Evolutionary conservation across 179 eudicot genomes (phyloP), one percentile per base, ranked within the genome.

Genomic region (Silene coronaria): DNA sequence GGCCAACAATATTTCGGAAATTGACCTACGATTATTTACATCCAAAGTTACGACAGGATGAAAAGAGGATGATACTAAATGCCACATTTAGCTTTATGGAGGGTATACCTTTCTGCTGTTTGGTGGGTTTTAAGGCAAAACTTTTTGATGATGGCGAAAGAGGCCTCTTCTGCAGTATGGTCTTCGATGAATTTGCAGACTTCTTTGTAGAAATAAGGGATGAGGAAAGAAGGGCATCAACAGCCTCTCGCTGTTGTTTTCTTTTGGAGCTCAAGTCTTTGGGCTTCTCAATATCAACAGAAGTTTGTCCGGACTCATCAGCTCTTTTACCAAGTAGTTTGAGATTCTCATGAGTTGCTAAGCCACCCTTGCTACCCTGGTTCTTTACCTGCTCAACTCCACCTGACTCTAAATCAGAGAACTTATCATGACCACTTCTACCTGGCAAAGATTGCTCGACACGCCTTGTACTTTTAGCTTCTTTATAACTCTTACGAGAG

Each of bases 161-260:
- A 75, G 85, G 76, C 79, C 89, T 92, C 85, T 80, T 91, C 28
- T 46, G 81, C 76, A 88, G 80, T 79, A 76, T 57, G 59, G 86
- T 60, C 78, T 82, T 89, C 26, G 76, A 51, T 24, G 91, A 89
- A 38, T 86, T 69, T 72, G 66, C 84, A 23, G 91, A 71, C 78
- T 89, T 96, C 88, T 86, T 93, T 22, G 98, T 88, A 85, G 99
- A 87, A 77, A 91, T 84, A 73, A 93, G 93, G 79, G 98, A 87
- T 45, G 99, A 93, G 28, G 98, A 87, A 80, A 96, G 98, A 77
- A 96, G 93, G 79, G 94, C 99, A 60, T 93, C 92, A 69, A 96
- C 96, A 62, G 93, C 99, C 60, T 93, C 98, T 46, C 98, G 90
- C 76, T 90, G 98, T 82, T 87, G 90, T 84, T 91, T 96, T 79